A percentile compares a stretch with the other conserved stretches of the same genome.
phyloP scores from a whole-genome alignment of 768 basidiomycete species.

The Cystobasidium ongulense region DNA sequence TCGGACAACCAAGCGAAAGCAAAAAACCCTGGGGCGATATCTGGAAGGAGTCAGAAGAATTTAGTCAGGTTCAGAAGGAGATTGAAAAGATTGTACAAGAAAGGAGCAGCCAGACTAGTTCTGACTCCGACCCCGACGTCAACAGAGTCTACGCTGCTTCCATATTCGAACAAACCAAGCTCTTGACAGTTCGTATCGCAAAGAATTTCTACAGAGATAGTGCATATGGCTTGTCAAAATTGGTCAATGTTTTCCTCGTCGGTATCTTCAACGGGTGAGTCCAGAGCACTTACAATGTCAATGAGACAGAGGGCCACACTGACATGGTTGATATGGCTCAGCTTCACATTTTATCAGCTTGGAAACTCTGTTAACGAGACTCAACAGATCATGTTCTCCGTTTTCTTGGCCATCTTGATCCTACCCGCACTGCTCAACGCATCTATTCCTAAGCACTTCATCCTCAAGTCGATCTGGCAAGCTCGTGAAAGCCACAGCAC shows the following conservation, averaged over 20 bases:
- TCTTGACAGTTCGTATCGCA: background rate
- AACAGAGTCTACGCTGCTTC: background rate
- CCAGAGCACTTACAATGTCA: background rate
- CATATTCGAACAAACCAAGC: background rate
- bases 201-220: background rate
- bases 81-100: constrained; percentile 54
- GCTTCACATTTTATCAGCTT: background rate
- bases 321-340: background rate
- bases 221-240: background rate
- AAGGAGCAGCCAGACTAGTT: background rate
- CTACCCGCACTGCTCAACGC: background rate
- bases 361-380: background rate
- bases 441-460: constrained; percentile 1
- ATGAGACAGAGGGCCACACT: background rate
- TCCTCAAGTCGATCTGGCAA: background rate
- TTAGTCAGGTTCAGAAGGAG: constrained; percentile 46
- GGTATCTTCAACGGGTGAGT: background rate
- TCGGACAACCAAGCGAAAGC: constrained; percentile 49
- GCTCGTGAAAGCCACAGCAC: background rate
- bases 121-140: background rate
- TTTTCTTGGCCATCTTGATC: background rate
- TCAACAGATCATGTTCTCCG: background rate
- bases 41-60: constrained; percentile 70
- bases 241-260: background rate
- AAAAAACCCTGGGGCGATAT: constrained; percentile 76